Evolutionary conservation across 139 green algal species (phyloP), one percentile per base, ranked within the genome.

Genomic region (Klebsormidium nitens): DNA sequence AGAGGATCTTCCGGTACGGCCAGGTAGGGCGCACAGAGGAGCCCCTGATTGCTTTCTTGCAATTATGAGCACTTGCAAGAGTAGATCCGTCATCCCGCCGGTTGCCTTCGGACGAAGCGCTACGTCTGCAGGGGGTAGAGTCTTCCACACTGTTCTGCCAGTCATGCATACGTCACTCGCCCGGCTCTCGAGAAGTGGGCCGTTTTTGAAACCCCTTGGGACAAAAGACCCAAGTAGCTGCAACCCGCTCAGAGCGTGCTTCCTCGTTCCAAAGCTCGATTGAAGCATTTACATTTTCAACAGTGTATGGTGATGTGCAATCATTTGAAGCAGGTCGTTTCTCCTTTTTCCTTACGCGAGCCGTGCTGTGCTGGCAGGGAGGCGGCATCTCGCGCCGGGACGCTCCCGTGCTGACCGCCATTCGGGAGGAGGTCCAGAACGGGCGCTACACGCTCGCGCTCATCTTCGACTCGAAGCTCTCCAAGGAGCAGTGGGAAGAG

Each of bases 1-100:
- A 87, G 55, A 81, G 89, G 29, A 93, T 98, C 70, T 98, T 96
- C 82, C 71, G 66, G 56, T 87, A 94, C 70, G 82, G 82, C 32
- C 80, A 81, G 66, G 69, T 72, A 2, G 76, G 74, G 32, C 60
- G 5, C 37, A 36, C 8, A 61, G 49, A 36, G 5, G 64, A 28
- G 42, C 8, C 14, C 14, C 42, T 50, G 42, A 8, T 50, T 50
- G 42, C 11, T 26, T 26, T 14, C 8, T 8, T 8, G 8, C 8
- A 8, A 50, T 50, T 14, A 50, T 26, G 42, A 8, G 8, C 14
- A 50, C 14, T 50, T 8, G 14, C 8, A 50, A 50, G 42, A n/a
- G n/a, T n/a, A n/a, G 14, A 64, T 73, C 8, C 65, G 52, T 40
- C 4, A 19, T 35, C 52, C 17, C 26, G 14, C 28, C 6, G 14